phyloP scores from a whole-genome alignment of 2,329 filamentous ascomycete species.

The Trichoderma hamatum region DNA sequence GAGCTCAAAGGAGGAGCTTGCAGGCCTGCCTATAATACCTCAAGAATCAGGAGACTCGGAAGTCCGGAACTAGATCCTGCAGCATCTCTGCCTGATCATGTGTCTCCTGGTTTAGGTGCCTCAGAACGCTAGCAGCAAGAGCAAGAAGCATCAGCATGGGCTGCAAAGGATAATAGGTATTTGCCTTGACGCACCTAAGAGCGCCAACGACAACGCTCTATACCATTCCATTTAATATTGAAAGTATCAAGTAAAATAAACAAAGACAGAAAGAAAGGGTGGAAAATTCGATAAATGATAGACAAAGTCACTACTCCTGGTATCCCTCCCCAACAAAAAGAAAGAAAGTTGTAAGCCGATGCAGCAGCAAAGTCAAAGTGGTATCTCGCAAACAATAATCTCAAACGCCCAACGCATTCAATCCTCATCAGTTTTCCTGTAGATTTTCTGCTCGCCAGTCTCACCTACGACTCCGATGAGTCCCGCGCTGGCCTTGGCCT shows the following conservation, averaged over 20 bases:
- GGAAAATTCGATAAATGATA: background rate
- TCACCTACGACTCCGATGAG: background rate
- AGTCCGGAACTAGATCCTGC: background rate
- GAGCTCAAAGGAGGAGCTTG: background rate
- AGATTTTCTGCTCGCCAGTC: background rate
- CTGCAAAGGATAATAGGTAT: background rate
- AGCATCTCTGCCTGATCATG: background rate
- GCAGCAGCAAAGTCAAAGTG: background rate
- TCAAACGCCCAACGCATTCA: background rate
- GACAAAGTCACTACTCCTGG: background rate
- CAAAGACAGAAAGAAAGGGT: background rate
- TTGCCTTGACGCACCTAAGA: background rate
- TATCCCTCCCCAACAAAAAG: background rate
- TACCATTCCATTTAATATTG: background rate
- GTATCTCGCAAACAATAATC: conserved; percentile 2
- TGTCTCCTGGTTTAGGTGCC: background rate
- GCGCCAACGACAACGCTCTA: background rate
- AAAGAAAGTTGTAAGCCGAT: background rate
- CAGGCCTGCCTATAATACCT: background rate
- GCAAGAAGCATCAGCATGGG: background rate
- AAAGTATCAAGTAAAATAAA: background rate
- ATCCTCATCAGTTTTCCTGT: background rate
- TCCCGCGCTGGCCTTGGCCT: conserved; percentile 31
- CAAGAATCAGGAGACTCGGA: background rate
- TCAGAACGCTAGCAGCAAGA: background rate